Evolutionary conservation across 805 yeast genomes (phyloP).

Genomic region (Teunomyces panamensis): DNA sequence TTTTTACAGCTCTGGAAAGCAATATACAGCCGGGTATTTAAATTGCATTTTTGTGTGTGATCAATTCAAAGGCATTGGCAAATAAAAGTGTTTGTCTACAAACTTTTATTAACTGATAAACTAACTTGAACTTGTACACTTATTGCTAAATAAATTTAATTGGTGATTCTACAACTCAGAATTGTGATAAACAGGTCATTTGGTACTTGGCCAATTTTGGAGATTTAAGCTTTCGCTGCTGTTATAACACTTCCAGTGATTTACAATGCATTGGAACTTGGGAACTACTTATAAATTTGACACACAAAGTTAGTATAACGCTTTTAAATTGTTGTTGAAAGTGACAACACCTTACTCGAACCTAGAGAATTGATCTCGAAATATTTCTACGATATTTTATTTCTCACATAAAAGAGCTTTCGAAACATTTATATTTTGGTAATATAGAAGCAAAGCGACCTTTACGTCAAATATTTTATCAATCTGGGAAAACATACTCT

Average conservation of each 20-base stretch:
- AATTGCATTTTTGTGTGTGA: neutral
- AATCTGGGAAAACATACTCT: neutral
- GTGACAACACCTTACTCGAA: neutral
- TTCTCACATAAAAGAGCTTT: neutral
- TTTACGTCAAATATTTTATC: neutral
- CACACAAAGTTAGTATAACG: neutral
- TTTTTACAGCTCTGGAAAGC: neutral
- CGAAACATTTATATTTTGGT: neutral
- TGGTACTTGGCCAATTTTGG: neutral
- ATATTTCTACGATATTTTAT: neutral
- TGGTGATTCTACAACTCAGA: neutral
- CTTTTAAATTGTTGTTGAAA: neutral
- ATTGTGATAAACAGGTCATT: neutral
- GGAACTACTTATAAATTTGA: neutral
- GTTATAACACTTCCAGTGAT: neutral
- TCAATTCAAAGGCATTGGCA: neutral
- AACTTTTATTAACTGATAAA: neutral
- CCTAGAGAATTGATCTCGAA: neutral
- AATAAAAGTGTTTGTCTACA: neutral
- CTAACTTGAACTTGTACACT: neutral
- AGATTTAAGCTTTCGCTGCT: neutral
- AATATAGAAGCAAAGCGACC: neutral
- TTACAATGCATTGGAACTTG: neutral
- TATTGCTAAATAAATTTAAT: neutral
- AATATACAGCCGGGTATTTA: neutral